Conservation (phyloP, 2,329 filamentous ascomycete species). For the Botrytis pseudocinerea region DNA sequence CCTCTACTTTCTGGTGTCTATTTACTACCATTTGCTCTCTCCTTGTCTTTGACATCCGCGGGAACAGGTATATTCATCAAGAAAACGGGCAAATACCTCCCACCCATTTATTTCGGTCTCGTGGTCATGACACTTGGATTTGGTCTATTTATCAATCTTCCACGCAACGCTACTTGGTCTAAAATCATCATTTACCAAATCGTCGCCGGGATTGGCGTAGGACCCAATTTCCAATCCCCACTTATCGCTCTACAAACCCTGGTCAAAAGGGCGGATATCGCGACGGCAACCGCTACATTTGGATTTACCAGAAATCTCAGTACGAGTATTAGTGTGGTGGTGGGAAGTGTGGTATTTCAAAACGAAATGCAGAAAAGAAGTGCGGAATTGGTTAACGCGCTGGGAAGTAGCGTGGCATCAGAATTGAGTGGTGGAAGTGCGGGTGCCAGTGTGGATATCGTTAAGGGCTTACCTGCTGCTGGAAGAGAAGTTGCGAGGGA, state of each 20-base stretch:
- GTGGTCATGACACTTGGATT: conserved; percentile 62
- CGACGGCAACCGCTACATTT: conserved; percentile 67
- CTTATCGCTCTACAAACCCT: conserved; percentile 68
- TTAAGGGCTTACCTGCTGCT: conserved; percentile 30
- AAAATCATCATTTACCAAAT: conserved; percentile 63
- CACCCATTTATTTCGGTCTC: conserved; percentile 60
- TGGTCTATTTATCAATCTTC: conserved; percentile 63
- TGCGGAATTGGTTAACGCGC: conserved; percentile 27
- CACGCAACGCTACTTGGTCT: conserved; percentile 52
- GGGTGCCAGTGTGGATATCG: conserved; percentile 36
- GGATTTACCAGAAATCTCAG: conserved; percentile 49
- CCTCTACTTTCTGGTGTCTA: conserved; percentile 78
- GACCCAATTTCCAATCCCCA: conserved; percentile 68
- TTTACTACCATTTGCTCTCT: conserved; percentile 68
- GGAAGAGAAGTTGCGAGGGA: conserved; percentile 32
- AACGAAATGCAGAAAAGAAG: conserved; percentile 45
- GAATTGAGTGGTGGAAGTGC: conserved; percentile 35
- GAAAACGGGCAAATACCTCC: conserved; percentile 65
- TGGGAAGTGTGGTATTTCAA: conserved; percentile 53
- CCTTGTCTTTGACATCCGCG: conserved; percentile 64
- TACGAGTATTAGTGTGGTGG: conserved; percentile 50
- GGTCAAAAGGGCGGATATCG: conserved; percentile 62
- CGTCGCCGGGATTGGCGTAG: conserved; percentile 63
- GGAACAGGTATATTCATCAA: conserved; percentile 57
- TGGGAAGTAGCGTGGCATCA: conserved; percentile 33